phyloP scores from a whole-genome alignment of 352 stramenopile species.

The Pythium aphanidermatum region DNA sequence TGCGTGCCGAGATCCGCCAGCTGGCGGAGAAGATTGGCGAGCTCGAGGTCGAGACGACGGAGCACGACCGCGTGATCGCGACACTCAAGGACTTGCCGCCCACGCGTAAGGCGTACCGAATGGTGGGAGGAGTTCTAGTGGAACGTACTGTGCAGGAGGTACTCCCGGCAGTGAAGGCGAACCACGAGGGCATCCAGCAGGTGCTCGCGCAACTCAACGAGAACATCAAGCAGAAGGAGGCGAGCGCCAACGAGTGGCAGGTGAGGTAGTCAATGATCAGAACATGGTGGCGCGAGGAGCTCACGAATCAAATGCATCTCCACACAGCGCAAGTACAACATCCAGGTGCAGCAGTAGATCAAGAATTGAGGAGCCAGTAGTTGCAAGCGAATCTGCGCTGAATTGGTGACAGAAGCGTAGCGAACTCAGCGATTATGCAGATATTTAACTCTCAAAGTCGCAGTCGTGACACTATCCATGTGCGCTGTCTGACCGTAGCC shows the following conservation, averaged over 20 bases:
- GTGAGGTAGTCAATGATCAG: constrained; percentile 13
- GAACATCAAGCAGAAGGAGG: constrained; percentile 82
- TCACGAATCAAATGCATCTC: not conserved
- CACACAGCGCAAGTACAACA: constrained; percentile 77
- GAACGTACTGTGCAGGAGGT: constrained; percentile 95
- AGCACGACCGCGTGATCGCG: constrained; percentile 81
- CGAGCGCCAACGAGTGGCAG: constrained; percentile 76
- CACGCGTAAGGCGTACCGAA: constrained; percentile 89
- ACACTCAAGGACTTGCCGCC: constrained; percentile 68
- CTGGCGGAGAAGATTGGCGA: constrained; percentile 81
- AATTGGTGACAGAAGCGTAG: no score
- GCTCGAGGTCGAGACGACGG: constrained; percentile 75
- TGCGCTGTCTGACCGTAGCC: no score
- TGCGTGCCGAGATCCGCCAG: constrained; percentile 77
- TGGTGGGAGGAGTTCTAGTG: constrained; percentile 95
- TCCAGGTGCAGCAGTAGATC: constrained; percentile 65
- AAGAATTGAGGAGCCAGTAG: constrained; percentile 1
- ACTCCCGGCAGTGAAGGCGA: constrained; percentile 86
- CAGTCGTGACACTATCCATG: no score
- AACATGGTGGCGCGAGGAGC: not conserved
- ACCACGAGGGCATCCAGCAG: constrained; percentile 75
- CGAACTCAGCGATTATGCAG: constrained; percentile 1
- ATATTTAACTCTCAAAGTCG: constrained; percentile 6
- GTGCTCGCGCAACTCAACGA: constrained; percentile 70
- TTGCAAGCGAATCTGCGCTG: not conserved